Conservation (phyloP, 345 rosid genomes). For the Salix exigua region DNA sequence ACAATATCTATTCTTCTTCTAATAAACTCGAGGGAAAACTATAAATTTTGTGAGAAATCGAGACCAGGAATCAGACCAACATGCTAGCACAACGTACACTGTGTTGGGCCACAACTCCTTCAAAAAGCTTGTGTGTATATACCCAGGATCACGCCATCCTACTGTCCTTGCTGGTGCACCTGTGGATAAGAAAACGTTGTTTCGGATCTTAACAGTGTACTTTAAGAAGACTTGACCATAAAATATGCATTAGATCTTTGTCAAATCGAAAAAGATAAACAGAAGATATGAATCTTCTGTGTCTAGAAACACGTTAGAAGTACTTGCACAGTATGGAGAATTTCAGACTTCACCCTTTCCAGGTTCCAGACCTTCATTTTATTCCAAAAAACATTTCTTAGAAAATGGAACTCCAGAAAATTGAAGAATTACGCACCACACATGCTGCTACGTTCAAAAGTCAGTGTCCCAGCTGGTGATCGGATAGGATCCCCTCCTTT, state of each 20-base stretch:
- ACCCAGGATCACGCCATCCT: slow-evolving; percentile 29
- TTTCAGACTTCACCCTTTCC: too few species aligned
- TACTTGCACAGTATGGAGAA: too few species aligned
- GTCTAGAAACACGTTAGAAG: too few species aligned
- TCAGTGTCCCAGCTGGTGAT: slow-evolving; percentile 31
- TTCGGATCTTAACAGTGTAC: too few species aligned
- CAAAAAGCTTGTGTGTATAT: slow-evolving; percentile 19
- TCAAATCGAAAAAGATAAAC: too few species aligned
- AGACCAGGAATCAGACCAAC: not conserved
- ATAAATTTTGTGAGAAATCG: too few species aligned
- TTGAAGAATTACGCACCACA: not conserved
- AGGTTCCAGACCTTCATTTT: too few species aligned
- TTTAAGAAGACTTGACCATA: too few species aligned
- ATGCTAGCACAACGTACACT: slow-evolving; percentile 10
- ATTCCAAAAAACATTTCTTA: not conserved
- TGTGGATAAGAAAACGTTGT: not conserved
- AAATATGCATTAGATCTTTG: too few species aligned
- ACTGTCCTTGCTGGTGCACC: slow-evolving; percentile 34
- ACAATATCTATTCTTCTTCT: too few species aligned
- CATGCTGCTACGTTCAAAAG: slow-evolving; percentile 5
- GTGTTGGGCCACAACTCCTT: slow-evolving; percentile 21
- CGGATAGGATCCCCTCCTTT: slow-evolving; percentile 1
- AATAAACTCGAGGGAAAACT: too few species aligned
- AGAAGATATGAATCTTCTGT: too few species aligned
- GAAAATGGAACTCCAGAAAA: not conserved